Evolutionary conservation across 257 asterid species (phyloP), one percentile per base, ranked within the genome.

Genomic region (Penstemon barbatus): DNA sequence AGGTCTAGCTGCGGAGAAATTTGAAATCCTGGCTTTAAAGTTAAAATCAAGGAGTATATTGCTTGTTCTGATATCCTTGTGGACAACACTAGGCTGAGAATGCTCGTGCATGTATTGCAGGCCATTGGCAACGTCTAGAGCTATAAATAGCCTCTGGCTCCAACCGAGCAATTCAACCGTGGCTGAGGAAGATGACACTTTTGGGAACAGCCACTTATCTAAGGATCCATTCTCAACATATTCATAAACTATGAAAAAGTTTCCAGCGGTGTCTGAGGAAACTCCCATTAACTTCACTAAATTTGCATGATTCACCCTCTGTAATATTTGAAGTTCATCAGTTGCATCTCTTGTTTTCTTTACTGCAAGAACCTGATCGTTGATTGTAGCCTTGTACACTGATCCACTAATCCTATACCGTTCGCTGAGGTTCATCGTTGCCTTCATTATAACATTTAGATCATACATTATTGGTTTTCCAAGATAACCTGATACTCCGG

Each of bases 81-180:
- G 97, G 58, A 83, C 88, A 1, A 91, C 57, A 40, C 86, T 88
- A 4, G 97, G 96, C 69, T 86, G 85, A 63, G 85, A 74, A 56
- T 83, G 96, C 72, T 91, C 92, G 33, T 88, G 97, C 86, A 88
- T n/a, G 84, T 88, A 86, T 39, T 88, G 96, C 10, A 91, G 82
- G 48, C 96, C 96, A 4, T 91, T 88, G 6, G 97, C 96, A 3
- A 86, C 85, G 44, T 91, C 96, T n/a, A 82, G 75, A 44, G 97
- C 88, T 40, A 88, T 66, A 10, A 71, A 65, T 51, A 91, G 61
- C 77, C 96, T 81, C 40, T 82, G 92, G 55, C 55, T 82, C 97
- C 95, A 91, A 15, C 71, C 71, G 1, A 86, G 85, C 11, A 65
- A 41, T 53, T 51, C 71, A 3, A 11, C 70, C 12, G 66, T 44